A percentile compares a stretch with the other conserved stretches of the same genome.
Conservation (phyloP, 2,329 filamentous ascomycete genomes). For the Talaromyces islandicus region DNA sequence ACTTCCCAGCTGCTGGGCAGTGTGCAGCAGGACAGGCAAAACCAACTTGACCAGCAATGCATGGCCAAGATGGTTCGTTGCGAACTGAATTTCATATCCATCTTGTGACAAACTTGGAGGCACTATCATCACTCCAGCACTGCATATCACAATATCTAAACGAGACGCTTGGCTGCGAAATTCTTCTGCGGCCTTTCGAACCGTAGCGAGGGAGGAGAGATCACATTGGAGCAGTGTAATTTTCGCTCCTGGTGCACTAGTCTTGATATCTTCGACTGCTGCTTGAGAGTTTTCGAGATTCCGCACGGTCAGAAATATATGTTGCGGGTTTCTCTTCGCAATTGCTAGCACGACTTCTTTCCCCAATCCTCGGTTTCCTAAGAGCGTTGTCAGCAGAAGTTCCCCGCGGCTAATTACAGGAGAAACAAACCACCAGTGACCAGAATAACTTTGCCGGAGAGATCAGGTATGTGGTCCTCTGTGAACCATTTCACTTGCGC, state of each 20-base stretch:
- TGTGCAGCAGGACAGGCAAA: conserved; percentile 34
- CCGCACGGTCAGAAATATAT: background rate
- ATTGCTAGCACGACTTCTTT: conserved; percentile 15
- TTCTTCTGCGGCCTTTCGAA: conserved; percentile 37
- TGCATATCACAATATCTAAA: conserved; percentile 41
- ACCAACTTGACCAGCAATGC: conserved; percentile 39
- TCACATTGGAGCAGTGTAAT: conserved; percentile 46
- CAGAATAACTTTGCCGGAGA: conserved; percentile 46
- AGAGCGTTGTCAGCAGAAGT: background rate
- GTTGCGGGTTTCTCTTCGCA: background rate
- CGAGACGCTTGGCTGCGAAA: conserved; percentile 38
- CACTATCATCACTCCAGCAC: conserved; percentile 42
- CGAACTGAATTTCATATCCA: conserved; percentile 40
- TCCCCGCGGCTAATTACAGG: background rate
- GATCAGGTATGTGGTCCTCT: conserved; percentile 38
- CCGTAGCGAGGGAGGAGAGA: conserved; percentile 44
- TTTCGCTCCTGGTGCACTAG: conserved; percentile 21
- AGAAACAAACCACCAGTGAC: conserved; percentile 43
- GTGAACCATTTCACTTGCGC: conserved; percentile 19
- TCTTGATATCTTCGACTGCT: conserved; percentile 13
- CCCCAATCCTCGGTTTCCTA: conserved; percentile 22
- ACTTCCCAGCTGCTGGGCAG: conserved; percentile 9
- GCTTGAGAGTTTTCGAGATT: conserved; percentile 13
- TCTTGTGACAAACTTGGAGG: conserved; percentile 32
- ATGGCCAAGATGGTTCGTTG: conserved; percentile 44